Evolutionary conservation across 164 flowering plant species (phyloP), one percentile per base, ranked within the genome.

Genomic region (Vitis cinerea): DNA sequence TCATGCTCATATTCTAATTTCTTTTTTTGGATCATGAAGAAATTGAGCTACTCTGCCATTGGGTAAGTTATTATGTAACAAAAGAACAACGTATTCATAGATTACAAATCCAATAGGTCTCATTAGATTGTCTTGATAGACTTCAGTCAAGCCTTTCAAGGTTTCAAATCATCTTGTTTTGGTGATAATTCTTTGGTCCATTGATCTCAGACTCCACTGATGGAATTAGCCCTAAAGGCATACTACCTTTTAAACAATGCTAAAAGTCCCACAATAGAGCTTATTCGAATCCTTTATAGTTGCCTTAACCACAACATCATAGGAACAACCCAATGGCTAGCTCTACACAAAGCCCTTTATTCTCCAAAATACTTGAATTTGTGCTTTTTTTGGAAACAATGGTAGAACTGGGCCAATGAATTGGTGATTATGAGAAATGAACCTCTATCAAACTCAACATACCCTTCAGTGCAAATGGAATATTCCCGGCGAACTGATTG

Each of bases 401-500:
- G 11, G 77, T 75, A 3, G 99, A 29, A 93, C 74, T n/a, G 84
- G 86, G 6, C 98, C 99, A 9, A 70, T 77, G 70, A 96, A 81
- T 55, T 79, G 82, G 75, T 96, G 93, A 68, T 90, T 85, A 23
- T 0, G 99, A 89, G 78, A 96, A 93, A 74, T 96, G 84, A 16
- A 93, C 95, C 64, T 90, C 93, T 47, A 96, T 90, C 85, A 96
- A 86, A 71, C 98, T 96, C 78, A 87, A n/a, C 98, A 96, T 91
- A 56, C 99, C 99, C 76, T 79, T 91, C 0, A 90, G 76, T 12
- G 83, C 86, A 17, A 81, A 14, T 3, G 99, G 97, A 52, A 93
- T 88, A 57, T 58, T 77, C 14, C 97, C 98, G 14, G 88, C 79
- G 59, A 96, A 91, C 82, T 82, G 90, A 81, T 96, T 96, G 66